Percentiles rank a stretch among this genome's conserved stretches.
phyloP scores from a whole-genome alignment of 176 grass and related monocot genomes.

The Cymbopogon citratus region DNA sequence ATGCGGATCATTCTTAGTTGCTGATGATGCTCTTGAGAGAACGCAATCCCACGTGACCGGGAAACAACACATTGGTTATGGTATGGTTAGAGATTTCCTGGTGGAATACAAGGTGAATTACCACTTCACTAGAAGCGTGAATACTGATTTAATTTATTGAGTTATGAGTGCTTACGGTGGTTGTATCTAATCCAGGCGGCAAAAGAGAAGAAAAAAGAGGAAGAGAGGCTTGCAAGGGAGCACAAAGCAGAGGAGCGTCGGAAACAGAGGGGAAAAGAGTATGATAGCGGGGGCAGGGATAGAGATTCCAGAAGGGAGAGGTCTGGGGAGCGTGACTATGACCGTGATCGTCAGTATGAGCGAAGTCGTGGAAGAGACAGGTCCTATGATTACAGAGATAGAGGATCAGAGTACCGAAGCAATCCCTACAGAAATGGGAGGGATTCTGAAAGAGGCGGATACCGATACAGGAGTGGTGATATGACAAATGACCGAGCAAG shows the following conservation, averaged over 20 bases:
- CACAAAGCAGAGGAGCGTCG: constrained; percentile 59
- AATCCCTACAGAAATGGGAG: constrained; percentile 67
- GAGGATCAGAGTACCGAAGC: constrained; percentile 46
- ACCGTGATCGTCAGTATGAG: constrained; percentile 44
- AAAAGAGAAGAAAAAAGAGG: constrained; percentile 62
- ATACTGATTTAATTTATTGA: constrained; percentile 22
- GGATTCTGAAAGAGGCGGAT: constrained; percentile 53
- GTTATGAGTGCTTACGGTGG: constrained; percentile 19
- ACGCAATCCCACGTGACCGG: constrained; percentile 85
- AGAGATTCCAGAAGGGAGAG: constrained; percentile 41
- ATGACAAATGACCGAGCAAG: constrained; percentile 30
- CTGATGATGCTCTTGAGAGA: constrained; percentile 89
- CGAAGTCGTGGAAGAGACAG: constrained; percentile 56
- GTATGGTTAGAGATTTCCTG: constrained; percentile 89
- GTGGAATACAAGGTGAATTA: constrained; percentile 61
- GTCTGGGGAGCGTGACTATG: constrained; percentile 44
- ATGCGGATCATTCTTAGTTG: constrained; percentile 87
- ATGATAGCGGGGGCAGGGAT: constrained; percentile 29
- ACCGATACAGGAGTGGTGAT: constrained; percentile 53
- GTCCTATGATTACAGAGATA: constrained; percentile 46
- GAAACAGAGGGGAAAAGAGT: constrained; percentile 59
- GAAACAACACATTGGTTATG: constrained; percentile 95
- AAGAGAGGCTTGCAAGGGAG: constrained; percentile 64
- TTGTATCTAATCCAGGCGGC: constrained; percentile 35
- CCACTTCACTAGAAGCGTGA: background rate